Evolutionary conservation across 2,329 filamentous ascomycete genomes (phyloP), one percentile per base, ranked within the genome.

Genomic region (Neofusicoccum cordaticola): DNA sequence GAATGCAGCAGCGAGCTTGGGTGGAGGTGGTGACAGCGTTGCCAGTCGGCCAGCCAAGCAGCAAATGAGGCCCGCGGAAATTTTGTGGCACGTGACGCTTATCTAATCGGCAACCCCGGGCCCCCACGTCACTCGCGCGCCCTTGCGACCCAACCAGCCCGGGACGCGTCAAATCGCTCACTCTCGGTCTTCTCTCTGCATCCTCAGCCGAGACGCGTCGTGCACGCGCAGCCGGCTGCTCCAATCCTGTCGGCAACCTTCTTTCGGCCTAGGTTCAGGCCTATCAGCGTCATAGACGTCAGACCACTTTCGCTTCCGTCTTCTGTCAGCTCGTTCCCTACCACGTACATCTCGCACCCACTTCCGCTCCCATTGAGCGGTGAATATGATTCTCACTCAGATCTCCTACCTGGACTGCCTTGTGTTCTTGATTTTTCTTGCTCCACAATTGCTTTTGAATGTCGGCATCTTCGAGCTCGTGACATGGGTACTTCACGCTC

Each of bases 351-450:
- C 27, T 31, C 27, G 27, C 27, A 31, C 50, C 61, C 37, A 31
- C 48, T 62, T n/a, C 15, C 27, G 2, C 12, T 22, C 15, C 12
- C 48, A 34, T 37, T 34, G 22, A 35, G 22, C 31, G 8, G 31
- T 52, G 31, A 60, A 47, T 11, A 93, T 93, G 90, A 89, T 92
- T 66, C 81, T 95, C 47, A 85, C 86, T 41, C 88, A 89, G 65
- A 86, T 95, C 50, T 91, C 88, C 6, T 89, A 90, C 75, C 74
- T 92, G 34, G 92, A 95, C 79, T 93, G 90, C 79, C 65, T 89
- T 35, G 86, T 88, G 65, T 95, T 93, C 72, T 83, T 90, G 56
- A 60, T 89, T 47, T 88, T 91, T 71, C 83, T 94, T 13, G 80
- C 86, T 3, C 90, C 90, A 2, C 90, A 93, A 76, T 80, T 95